phyloP scores from a whole-genome alignment of 768 basidiomycete genomes.

The Suillus discolor region DNA sequence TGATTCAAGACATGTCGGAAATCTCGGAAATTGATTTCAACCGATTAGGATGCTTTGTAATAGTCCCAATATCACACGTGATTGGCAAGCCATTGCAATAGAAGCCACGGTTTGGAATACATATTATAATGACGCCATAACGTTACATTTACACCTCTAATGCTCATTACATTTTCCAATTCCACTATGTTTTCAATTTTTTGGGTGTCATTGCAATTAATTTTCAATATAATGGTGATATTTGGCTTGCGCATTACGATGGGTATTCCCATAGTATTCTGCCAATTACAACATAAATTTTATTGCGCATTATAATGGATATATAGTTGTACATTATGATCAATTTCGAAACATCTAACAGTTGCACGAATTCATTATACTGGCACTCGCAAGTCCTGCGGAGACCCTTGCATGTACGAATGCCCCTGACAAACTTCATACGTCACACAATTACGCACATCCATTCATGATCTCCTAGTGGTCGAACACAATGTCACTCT shows the following conservation, averaged over 20 bases:
- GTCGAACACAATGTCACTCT: constrained; percentile 74
- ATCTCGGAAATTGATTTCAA: too few species aligned
- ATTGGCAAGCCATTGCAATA: too few species aligned
- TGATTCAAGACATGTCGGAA: too few species aligned
- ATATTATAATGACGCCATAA: too few species aligned
- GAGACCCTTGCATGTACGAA: constrained; percentile 94
- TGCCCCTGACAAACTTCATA: constrained; percentile 62
- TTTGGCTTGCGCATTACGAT: background rate
- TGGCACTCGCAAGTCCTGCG: too few species aligned
- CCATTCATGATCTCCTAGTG: constrained; percentile 89
- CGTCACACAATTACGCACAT: constrained; percentile 47
- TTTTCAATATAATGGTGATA: background rate
- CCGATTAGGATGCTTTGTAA: too few species aligned
- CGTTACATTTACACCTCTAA: background rate
- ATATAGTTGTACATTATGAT: too few species aligned
- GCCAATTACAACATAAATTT: background rate
- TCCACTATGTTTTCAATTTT: background rate
- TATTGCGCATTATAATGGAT: background rate
- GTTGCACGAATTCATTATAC: too few species aligned
- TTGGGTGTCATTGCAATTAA: background rate
- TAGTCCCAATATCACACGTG: too few species aligned
- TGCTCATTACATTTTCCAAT: constrained; percentile 1
- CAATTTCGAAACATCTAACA: too few species aligned
- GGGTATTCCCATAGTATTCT: background rate
- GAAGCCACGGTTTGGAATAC: too few species aligned